Conservation (phyloP, 2,329 filamentous ascomycete species). For the Fusarium sp. region DNA sequence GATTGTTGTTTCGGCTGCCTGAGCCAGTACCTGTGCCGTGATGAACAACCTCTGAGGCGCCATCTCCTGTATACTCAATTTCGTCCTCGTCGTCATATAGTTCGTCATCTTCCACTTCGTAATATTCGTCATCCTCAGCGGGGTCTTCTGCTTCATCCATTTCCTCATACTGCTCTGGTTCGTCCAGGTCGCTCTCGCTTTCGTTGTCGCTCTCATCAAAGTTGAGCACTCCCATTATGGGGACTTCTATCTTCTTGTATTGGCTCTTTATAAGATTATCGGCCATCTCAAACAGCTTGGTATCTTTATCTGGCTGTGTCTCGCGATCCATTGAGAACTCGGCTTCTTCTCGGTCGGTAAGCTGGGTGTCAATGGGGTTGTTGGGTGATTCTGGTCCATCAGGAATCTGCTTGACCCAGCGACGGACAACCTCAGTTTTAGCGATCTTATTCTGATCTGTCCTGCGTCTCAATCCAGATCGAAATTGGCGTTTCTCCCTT, state of each 20-base stretch:
- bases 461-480: slow-evolving; percentile 52
- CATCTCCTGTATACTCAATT: slow-evolving; percentile 45
- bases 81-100: slow-evolving; percentile 42
- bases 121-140: slow-evolving; percentile 44
- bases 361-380: slow-evolving; percentile 39
- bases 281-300: slow-evolving; percentile 57
- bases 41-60: slow-evolving; percentile 44
- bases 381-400: slow-evolving; percentile 50
- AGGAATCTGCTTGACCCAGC: slow-evolving; percentile 57
- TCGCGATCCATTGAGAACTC: slow-evolving; percentile 57
- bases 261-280: slow-evolving; percentile 62
- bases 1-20: slow-evolving; percentile 43
- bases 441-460: slow-evolving; percentile 50
- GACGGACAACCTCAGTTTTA: slow-evolving; percentile 55
- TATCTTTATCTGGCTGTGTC: slow-evolving; percentile 54
- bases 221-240: slow-evolving; percentile 57
- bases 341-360: slow-evolving; percentile 53
- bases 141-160: slow-evolving; percentile 45
- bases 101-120: slow-evolving; percentile 46
- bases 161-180: slow-evolving; percentile 44
- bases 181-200: slow-evolving; percentile 50
- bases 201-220: slow-evolving; percentile 59
- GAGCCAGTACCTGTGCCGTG: slow-evolving; percentile 46
- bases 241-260: slow-evolving; percentile 58
- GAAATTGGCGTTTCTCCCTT: slow-evolving; percentile 56